Evolutionary conservation across 31 red algal species (phyloP), one percentile per base, ranked within the genome.

Genomic region (Odonthalia washingtoniensis): DNA sequence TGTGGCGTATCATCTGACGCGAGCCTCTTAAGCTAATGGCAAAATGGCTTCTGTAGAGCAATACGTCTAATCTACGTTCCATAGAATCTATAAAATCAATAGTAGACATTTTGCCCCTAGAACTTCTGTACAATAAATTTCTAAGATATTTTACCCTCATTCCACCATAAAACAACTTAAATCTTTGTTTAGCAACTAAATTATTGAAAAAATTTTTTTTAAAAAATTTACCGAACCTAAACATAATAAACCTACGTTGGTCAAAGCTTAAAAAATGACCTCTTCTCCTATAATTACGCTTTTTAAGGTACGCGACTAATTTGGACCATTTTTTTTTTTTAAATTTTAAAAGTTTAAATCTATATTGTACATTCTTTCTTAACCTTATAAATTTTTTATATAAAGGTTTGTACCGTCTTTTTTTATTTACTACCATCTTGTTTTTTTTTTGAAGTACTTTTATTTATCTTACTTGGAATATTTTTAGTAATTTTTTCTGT

Each of bases 251-350:
- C n/a, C n/a, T n/a, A n/a, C n/a, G n/a, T n/a, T n/a, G n/a, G n/a
- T 44, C 31, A 72, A 72, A 12, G 16, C 32, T 72, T 72, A n/a
- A n/a, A n/a, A n/a, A n/a, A n/a, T n/a, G n/a, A n/a, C n/a, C n/a
- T n/a, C n/a, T n/a, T n/a, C n/a, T n/a, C n/a, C n/a, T n/a, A n/a
- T n/a, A n/a, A n/a, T n/a, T n/a, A n/a, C n/a, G n/a, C n/a, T n/a
- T n/a, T n/a, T n/a, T n/a, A n/a, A n/a, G n/a, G n/a, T n/a, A n/a
- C n/a, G n/a, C n/a, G n/a, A n/a, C n/a, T n/a, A n/a, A n/a, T n/a
- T n/a, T n/a, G n/a, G n/a, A n/a, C 72, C 72, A 75, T 42, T 75
- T 75, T 42, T 75, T 75, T 75, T 75, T 75, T 75, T 42, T 75
- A 75, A 75, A 75, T 75, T 75, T 75, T 75, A 75, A 42, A 28